Evolutionary conservation across 306 rosid species (phyloP).

Genomic region (Prunus mira): DNA sequence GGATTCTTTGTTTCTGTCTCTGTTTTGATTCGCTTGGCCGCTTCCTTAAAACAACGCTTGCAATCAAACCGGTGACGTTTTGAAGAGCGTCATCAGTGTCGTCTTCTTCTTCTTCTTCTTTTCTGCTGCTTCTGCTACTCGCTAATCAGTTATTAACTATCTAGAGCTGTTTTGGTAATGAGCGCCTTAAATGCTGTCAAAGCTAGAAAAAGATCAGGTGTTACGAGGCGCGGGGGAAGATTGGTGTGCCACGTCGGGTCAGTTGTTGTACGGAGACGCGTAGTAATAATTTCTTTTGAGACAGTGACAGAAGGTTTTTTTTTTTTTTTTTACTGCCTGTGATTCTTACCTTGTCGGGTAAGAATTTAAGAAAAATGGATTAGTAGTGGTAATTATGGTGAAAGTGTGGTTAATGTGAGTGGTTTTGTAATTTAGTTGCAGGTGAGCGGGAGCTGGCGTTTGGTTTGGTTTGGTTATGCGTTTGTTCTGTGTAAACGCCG

Average conservation of each 20-base stretch:
- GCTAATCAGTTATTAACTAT: neutral
- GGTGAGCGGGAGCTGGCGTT: neutral
- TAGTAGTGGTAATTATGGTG: neutral
- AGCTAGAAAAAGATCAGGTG: neutral
- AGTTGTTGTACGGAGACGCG: neutral
- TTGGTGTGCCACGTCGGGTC: neutral
- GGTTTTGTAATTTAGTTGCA: too few relatives aligned
- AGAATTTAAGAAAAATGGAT: too few relatives aligned
- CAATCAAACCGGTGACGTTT: constrained; percentile 1
- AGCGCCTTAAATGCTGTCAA: neutral
- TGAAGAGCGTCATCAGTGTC: neutral
- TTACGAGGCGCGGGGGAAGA: neutral
- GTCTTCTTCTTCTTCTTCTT: neutral
- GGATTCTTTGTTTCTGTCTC: neutral
- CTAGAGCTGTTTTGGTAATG: neutral
- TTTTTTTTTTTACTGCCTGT: neutral
- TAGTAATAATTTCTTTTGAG: neutral
- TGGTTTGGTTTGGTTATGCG: neutral
- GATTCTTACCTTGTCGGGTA: too few relatives aligned
- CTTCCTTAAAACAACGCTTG: constrained; percentile 1
- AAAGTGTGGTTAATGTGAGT: too few relatives aligned
- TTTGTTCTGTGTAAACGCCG: neutral
- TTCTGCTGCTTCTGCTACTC: neutral
- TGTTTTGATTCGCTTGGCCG: constrained; percentile 10
- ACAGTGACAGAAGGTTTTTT: neutral